These are phyloP conservation scores for Camelina laxa DNA, from an alignment of 345 rosid genomes.

Conservation along the genomic window DNA sequence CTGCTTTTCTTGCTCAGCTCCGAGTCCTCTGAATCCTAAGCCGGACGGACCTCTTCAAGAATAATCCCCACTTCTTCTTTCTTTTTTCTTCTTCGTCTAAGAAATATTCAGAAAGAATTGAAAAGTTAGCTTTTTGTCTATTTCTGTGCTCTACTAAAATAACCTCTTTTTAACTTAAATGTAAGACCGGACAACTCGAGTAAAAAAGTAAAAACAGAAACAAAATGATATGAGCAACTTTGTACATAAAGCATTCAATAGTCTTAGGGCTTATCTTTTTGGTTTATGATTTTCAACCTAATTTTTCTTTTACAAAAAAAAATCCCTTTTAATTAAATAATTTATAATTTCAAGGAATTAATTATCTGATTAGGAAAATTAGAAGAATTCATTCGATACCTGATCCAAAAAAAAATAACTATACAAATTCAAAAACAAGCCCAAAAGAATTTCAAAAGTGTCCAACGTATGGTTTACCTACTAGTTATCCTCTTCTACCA, in stretches of 20 bases:
- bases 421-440: conserved; percentile 1
- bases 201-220: background rate
- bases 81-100: conserved; percentile 3
- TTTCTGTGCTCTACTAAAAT: conserved; percentile 17
- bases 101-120: conserved; percentile 19
- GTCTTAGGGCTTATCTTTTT: background rate
- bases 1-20: conserved; percentile 79
- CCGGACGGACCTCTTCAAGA: conserved; percentile 14
- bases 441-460: conserved; percentile 13
- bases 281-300: background rate
- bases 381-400: background rate
- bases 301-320: background rate
- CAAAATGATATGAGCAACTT: background rate
- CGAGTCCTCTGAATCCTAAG: conserved; percentile 57
- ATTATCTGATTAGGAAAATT: background rate
- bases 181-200: conserved; percentile 19
- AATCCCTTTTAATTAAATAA: background rate
- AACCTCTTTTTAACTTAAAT: background rate
- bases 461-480: background rate
- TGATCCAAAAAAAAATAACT: background rate
- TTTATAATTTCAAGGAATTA: background rate
- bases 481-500: background rate
- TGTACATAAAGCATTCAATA: conserved; percentile 25
- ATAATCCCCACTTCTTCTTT: conserved; percentile 23
- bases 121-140: background rate